Base-by-base conservation (phyloP, 2,329 filamentous ascomycete species). In the Penicillium occitanis region DNA sequence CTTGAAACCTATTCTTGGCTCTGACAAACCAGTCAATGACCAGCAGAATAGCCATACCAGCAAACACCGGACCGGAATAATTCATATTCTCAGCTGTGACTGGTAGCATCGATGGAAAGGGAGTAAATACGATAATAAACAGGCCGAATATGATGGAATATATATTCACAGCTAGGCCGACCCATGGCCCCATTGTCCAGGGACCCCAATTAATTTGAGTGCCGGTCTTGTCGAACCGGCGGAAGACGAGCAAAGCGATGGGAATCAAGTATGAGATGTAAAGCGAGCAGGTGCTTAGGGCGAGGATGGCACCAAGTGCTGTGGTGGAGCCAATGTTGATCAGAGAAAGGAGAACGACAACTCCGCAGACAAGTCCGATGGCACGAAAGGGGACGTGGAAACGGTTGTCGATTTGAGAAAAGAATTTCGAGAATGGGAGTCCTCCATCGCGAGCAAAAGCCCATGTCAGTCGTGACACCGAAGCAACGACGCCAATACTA, bases 381-480 rank as follows among this genome's bases (percentile, higher is more conserved):
- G 79, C 75, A 7, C 78, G 78, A 48, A 75, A 70, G 0, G 80
- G 80, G 8, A 66, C 75, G 48, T 73, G 70, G 44, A 73, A 71
- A 5, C 70, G 74, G 5, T 68, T 68, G 63, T 77, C 74, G 53
- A 66, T 66, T 35, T 66, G 63, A 30, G 44, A 55, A 50, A 73
- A 71, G 30, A 69, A 70, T 8, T 51, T 42, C 10, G 67, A 73
- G 35, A 61, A 71, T 0, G 81, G 81, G 0, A 84, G 70, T 5
- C 80, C 83, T 2, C 80, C 80, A 64, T 85, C 83, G 4, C 79
- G 72, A 13, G 82, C 79, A 74, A 83, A 85, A 0, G 80, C 80
- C 83, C 83, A 85, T 0, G 81, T 80, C 1, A 84, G 70, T 2
- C 83, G 79, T 0, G 81, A 82, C 0, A 80, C 80, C 0, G 82